Conservation (phyloP, 768 basidiomycete genomes). For the Mycena indigotica region DNA sequence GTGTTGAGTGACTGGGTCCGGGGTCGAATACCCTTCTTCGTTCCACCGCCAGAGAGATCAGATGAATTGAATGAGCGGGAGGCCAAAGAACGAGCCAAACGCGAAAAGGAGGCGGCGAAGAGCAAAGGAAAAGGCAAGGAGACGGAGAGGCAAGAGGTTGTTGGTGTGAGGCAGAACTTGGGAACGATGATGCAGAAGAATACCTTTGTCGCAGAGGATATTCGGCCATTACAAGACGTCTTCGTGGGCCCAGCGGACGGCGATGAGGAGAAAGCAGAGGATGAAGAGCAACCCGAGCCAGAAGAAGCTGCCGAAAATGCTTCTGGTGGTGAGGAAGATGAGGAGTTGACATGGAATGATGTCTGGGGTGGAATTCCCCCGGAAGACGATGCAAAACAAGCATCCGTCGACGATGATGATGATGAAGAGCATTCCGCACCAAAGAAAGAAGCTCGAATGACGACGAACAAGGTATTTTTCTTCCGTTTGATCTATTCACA, state of each 20-base stretch:
- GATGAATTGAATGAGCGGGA: constrained; percentile 69
- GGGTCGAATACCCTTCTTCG: constrained; percentile 96
- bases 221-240: constrained; percentile 62
- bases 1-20: constrained; percentile 96
- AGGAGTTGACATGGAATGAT: constrained; percentile 80
- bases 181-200: constrained; percentile 89
- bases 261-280: constrained; percentile 36
- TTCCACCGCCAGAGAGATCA: constrained; percentile 82
- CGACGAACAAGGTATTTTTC: constrained; percentile 78
- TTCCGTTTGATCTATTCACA: background rate
- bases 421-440: constrained; percentile 31
- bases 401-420: constrained; percentile 36
- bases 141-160: constrained; percentile 39
- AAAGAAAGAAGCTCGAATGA: constrained; percentile 80
- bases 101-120: constrained; percentile 35
- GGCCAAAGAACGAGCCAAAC: constrained; percentile 53
- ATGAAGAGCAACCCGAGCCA: constrained; percentile 38
- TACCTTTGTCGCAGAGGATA: constrained; percentile 82
- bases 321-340: constrained; percentile 36
- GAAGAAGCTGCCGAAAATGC: constrained; percentile 44
- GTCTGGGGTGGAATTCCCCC: constrained; percentile 59
- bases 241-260: constrained; percentile 47
- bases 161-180: constrained; percentile 83
- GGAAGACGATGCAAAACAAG: constrained; percentile 32
- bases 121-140: constrained; percentile 60